Base-by-base conservation (phyloP, 164 flowering plant species). In the Vitis amurensis region DNA sequence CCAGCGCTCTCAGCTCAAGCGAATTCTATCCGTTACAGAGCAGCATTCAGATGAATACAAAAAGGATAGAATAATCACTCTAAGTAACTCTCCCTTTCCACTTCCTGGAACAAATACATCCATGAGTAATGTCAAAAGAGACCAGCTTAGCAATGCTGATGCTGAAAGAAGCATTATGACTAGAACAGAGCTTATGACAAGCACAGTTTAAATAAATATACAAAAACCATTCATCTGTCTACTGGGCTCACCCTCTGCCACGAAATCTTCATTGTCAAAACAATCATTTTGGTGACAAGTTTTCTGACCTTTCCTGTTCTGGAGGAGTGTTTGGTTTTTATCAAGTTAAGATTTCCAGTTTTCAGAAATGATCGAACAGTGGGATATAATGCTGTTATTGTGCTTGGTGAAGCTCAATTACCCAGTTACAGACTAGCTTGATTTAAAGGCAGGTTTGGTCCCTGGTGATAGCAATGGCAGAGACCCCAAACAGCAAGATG, bases 1-100 rank as follows among this genome's bases (percentile, higher is more conserved):
- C 79, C 96, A 88, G 52, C 85, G 83, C 50, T 56, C 94, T 68
- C 96, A 89, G 80, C 91, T 92, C 31, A 92, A 85, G 78, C 77
- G 75, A 56, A 61, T 88, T 65, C 81, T 94, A 55, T 73, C 87
- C 6, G 73, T 69, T 37, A 37, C 65, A 10, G 85, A 73, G 67
- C 62, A 77, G 78, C 74, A 90, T 55, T 80, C 86, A 57, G 81
- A 83, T 55, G 83, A 59, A 13, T 71, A 81, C n/a, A 69, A 71
- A 47, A 73, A 53, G 37, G 82, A 76, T 57, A 71, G 68, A 51
- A 48, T 88, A 59, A 73, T 94, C 48, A 56, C 75, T 51, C 69
- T 91, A 52, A 77, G 59, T 19, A 84, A 94, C 71, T 79, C 87
- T 13, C 80, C 83, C 9, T 76, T 90, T 37, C 82, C 83, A 49